Conservation (phyloP, 257 asterid genomes). For the Thymus quinquecostatus region DNA sequence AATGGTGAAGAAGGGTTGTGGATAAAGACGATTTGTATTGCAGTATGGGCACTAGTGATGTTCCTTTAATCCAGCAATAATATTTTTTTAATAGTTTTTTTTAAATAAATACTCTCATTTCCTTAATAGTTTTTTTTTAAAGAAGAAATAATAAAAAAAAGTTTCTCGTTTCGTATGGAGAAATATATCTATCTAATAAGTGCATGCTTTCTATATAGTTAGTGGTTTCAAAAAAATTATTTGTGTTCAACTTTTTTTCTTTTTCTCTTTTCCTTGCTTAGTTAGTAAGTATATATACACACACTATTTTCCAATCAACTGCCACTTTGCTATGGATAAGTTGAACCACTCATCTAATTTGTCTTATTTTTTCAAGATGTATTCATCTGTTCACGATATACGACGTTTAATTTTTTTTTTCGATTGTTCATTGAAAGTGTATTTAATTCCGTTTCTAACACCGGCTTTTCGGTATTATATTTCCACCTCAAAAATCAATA, state of each 20-base stretch:
- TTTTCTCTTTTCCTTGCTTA: slow-evolving; percentile 37
- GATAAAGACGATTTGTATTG: slow-evolving; percentile 28
- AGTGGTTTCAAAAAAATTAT: slow-evolving; percentile 19
- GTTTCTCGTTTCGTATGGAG: slow-evolving; percentile 14
- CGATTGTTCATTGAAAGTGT: too few species aligned
- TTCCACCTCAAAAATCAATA: too few species aligned
- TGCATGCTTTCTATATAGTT: not conserved
- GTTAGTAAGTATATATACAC: slow-evolving; percentile 33
- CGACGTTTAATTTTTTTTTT: too few species aligned
- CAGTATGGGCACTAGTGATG: slow-evolving; percentile 30
- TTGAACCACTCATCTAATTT: slow-evolving; percentile 3
- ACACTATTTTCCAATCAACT: slow-evolving; percentile 11
- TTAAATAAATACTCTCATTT: too few species aligned
- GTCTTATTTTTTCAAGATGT: not conserved
- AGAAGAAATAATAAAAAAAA: not conserved
- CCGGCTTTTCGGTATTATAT: too few species aligned
- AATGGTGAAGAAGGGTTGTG: slow-evolving; percentile 35
- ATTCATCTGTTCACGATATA: not conserved
- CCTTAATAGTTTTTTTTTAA: too few species aligned
- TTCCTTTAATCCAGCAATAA: slow-evolving; percentile 15
- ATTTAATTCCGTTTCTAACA: too few species aligned
- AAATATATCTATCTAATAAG: slow-evolving; percentile 8
- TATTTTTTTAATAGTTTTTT: too few species aligned
- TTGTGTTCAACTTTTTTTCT: slow-evolving; percentile 10
- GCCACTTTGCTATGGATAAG: slow-evolving; percentile 32